Evolutionary conservation across 768 basidiomycete genomes (phyloP).

Genomic region (Lepiota brunneoincarnata): DNA sequence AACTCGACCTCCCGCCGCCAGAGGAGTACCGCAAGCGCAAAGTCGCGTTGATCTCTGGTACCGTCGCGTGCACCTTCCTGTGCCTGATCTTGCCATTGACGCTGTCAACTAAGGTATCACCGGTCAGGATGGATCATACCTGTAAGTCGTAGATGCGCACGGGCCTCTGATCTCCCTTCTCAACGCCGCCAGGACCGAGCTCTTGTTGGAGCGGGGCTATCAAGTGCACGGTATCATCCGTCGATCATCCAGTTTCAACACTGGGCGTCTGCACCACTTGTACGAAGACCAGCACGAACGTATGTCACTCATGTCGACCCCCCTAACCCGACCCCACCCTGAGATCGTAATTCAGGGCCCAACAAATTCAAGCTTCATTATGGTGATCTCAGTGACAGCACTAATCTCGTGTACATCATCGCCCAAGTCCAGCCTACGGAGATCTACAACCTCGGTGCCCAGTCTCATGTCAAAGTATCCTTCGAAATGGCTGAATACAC

Average conservation of each 20-base stretch:
- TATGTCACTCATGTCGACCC: conserved; percentile 33
- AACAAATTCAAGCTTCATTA: conserved; percentile 84
- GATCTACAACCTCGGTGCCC: conserved; percentile 97
- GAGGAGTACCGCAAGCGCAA: conserved; percentile 89
- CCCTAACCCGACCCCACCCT: conserved; percentile 5
- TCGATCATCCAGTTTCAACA: conserved; percentile 98
- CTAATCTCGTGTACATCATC: conserved; percentile 95
- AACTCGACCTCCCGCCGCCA: conserved; percentile 60
- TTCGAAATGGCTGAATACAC: conserved; percentile 99
- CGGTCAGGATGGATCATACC: conserved; percentile 94
- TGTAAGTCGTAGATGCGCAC: conserved; percentile 46
- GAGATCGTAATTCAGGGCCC: conserved; percentile 42
- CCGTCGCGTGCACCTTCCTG: neutral
- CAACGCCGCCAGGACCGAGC: conserved; percentile 58
- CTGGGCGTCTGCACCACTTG: conserved; percentile 89
- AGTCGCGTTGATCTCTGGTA: conserved; percentile 91
- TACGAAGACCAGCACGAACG: conserved; percentile 93
- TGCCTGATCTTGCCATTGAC: neutral
- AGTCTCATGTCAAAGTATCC: conserved; percentile 98
- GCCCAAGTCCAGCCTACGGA: conserved; percentile 93
- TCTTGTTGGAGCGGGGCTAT: conserved; percentile 85
- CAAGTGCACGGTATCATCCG: conserved; percentile 95
- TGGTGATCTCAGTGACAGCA: conserved; percentile 93
- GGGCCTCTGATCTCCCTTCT: neutral
- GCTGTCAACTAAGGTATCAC: conserved; percentile 68